Percentiles rank a stretch among this genome's conserved stretches.
Evolutionary conservation across 2,329 filamentous ascomycete species (phyloP).

Genomic region (Fusarium sp.): DNA sequence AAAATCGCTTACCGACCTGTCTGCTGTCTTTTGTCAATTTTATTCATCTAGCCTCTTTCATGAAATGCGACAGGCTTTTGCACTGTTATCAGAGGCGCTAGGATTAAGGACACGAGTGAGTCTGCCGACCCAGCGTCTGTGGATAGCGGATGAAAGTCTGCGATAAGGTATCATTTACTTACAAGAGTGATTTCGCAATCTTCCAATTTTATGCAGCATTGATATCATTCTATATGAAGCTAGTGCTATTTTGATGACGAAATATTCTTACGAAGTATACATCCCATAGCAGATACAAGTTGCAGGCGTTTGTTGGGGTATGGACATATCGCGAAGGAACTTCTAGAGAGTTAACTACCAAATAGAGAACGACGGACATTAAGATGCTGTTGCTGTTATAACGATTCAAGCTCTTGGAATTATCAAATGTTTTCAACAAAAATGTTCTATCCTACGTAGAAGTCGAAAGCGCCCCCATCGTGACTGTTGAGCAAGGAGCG

Average conservation of each 20-base stretch:
- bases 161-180: background rate
- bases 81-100: background rate
- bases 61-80: background rate
- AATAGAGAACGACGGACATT: background rate
- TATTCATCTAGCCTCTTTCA: background rate
- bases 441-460: background rate
- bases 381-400: rapidly evolving
- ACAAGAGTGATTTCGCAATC: too few relatives aligned
- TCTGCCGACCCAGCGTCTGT: background rate
- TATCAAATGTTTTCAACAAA: rapidly evolving
- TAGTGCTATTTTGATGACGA: background rate
- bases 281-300: too few relatives aligned
- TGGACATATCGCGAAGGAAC: background rate
- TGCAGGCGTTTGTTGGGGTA: too few relatives aligned
- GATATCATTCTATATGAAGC: rapidly evolving
- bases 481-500: slow-evolving; percentile 27
- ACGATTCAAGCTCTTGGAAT: rapidly evolving
- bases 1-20: too few relatives aligned
- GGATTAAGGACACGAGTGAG: rapidly evolving
- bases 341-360: rapidly evolving
- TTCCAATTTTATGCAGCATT: rapidly evolving
- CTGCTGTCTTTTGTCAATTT: too few relatives aligned
- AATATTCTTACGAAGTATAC: background rate
- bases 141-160: rapidly evolving
- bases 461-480: slow-evolving; percentile 32